Evolutionary conservation across 176 grass and related monocot species (phyloP), one percentile per base, ranked within the genome.

Genomic region (Juncus effusus): DNA sequence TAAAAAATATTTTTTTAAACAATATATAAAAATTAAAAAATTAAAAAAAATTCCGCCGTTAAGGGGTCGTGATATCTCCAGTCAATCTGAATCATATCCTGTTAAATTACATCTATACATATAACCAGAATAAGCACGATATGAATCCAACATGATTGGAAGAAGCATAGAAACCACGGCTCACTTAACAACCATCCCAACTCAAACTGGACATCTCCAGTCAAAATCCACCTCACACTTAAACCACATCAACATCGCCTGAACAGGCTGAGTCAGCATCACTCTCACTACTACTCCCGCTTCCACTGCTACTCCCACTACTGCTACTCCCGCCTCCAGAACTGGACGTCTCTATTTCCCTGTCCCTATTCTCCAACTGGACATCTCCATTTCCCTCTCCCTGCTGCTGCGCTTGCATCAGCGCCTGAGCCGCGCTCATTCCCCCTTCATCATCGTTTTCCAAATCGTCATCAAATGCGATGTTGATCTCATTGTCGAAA

Each of bases 381-480:
- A 39, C 45, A 65, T 76, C 61, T 56, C 51, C 73, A 41, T 42
- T 47, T 15, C 14, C 62, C 42, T 44, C 44, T 4, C 51, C 73
- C 39, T 56, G 51, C 59, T 62, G 58, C 60, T 75, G 73, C 11
- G 73, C 73, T 4, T 42, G 61, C 44, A 47, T 47, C 62, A 72
- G 68, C 42, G 83, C 88, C 71, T 91, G 80, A 2, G 94, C 88
- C 37, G 94, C 88, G 76, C 86, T 99, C 28, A 73, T 77, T 50
- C 93, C 88, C 9, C 44, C 19, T 28, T 28, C 19, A 28, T 28
- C 19, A 13, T 88, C 85, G 4, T 93, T 81, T 49, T 67, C 81
- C 62, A 88, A 76, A 5, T 91, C 85, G 47, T 83, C 82, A 59
- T 89, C 88, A 80, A 92, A 88, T 19, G 92, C 88, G 80, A 92